phyloP scores from a whole-genome alignment of 2,329 filamentous ascomycete species.

The Hypoxylon sp. region DNA sequence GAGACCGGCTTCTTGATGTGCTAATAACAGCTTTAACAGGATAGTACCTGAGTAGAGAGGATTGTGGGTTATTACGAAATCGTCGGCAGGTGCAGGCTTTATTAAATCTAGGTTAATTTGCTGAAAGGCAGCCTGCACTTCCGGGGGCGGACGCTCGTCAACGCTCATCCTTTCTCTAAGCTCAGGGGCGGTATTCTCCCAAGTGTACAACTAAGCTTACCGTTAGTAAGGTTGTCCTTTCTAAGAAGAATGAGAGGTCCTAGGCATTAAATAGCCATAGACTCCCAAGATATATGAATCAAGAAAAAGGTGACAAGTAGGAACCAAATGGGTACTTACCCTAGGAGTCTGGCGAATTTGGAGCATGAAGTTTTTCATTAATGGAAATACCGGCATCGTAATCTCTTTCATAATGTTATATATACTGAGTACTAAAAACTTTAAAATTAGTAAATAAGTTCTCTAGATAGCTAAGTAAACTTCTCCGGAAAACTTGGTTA shows the following conservation, averaged over 20 bases:
- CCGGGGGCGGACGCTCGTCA: background rate
- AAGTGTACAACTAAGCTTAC: background rate
- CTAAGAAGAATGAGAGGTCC: background rate
- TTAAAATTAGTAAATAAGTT: background rate
- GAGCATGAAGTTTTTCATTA: background rate
- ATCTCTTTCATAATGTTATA: background rate
- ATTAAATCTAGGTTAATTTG: background rate
- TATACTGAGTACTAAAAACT: background rate
- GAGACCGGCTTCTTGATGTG: slow-evolving; percentile 4
- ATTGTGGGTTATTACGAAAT: slow-evolving; percentile 3
- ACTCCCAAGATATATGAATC: background rate
- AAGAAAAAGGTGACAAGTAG: background rate
- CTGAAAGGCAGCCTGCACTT: background rate
- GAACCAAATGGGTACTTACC: background rate
- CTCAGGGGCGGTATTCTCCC: background rate
- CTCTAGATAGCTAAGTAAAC: background rate
- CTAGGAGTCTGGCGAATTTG: background rate
- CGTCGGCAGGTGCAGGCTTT: background rate
- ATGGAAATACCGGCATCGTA: background rate
- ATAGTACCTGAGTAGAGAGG: background rate
- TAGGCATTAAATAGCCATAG: background rate
- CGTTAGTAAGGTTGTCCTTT: background rate
- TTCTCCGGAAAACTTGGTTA: background rate
- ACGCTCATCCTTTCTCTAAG: background rate
- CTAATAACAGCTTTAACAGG: background rate